These are phyloP conservation scores for Wallacemonas rigidus DNA, from an alignment of 208 protist species.

Conservation along the genomic window DNA sequence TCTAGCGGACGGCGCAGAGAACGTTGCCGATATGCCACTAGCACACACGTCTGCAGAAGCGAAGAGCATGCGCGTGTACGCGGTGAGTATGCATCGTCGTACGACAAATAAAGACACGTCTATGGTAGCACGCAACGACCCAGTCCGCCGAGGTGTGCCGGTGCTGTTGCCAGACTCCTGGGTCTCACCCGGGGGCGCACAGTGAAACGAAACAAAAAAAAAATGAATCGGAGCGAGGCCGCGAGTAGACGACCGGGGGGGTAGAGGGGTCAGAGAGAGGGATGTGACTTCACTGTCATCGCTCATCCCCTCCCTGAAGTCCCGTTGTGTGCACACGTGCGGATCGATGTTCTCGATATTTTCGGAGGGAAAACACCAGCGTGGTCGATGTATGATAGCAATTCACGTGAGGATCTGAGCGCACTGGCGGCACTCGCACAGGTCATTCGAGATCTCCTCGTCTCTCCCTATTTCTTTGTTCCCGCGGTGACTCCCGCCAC, in stretches of 20 bases:
- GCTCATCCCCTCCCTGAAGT: no score
- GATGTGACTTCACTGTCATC: neutral
- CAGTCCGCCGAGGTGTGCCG: conserved; percentile 40
- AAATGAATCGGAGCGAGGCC: neutral
- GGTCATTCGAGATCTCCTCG: no score
- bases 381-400: no score
- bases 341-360: no score
- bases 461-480: no score
- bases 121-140: conserved; percentile 33
- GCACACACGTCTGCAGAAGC: conserved; percentile 34
- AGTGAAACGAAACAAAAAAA: neutral
- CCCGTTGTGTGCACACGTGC: no score
- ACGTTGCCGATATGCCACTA: neutral
- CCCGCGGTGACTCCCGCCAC: no score
- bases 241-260: no score
- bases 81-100: conserved; percentile 27
- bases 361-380: no score
- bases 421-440: no score
- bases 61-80: conserved; percentile 58
- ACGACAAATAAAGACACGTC: conserved; percentile 38
- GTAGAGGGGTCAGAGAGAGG: neutral
- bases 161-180: conserved; percentile 48
- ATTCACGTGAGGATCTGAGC: no score
- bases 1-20: no score
- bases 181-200: conserved; percentile 16